Evolutionary conservation across 306 rosid species (phyloP).

Genomic region (Pyrus communis): DNA sequence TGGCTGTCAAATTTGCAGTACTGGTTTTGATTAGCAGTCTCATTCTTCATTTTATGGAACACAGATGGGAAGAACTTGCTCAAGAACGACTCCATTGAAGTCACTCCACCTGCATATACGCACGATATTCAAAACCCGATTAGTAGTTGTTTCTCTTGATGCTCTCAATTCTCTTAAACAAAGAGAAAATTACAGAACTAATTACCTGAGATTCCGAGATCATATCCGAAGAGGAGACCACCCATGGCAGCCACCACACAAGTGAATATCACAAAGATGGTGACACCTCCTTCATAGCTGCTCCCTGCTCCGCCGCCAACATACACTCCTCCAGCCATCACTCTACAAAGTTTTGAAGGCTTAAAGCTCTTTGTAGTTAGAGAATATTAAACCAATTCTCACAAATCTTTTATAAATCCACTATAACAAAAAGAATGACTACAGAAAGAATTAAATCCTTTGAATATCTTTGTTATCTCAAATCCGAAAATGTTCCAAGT

Average conservation of each 20-base stretch:
- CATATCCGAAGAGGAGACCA: slow-evolving; percentile 36
- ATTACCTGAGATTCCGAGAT: slow-evolving; percentile 32
- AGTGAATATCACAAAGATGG: slow-evolving; percentile 11
- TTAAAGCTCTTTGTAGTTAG: neutral
- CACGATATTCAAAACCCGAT: neutral
- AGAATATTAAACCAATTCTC: neutral
- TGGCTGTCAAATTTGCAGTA: slow-evolving; percentile 63
- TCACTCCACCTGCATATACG: slow-evolving; percentile 26
- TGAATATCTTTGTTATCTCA: neutral
- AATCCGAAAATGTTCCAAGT: neutral
- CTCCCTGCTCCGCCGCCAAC: neutral
- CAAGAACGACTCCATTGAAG: slow-evolving; percentile 32
- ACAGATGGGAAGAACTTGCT: slow-evolving; percentile 38
- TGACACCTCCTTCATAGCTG: slow-evolving; percentile 22
- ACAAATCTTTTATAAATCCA: neutral
- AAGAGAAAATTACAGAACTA: neutral
- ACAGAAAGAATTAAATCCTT: neutral
- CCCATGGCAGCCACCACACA: slow-evolving; percentile 26
- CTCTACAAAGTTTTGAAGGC: neutral
- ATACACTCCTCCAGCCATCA: slow-evolving; percentile 22
- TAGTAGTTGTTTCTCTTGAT: neutral
- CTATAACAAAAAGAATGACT: neutral
- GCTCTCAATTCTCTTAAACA: neutral
- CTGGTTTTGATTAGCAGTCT: slow-evolving; percentile 24
- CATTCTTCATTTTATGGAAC: slow-evolving; percentile 33